phyloP scores from a whole-genome alignment of 306 rosid genomes.

The Quercus berberidifolia region DNA sequence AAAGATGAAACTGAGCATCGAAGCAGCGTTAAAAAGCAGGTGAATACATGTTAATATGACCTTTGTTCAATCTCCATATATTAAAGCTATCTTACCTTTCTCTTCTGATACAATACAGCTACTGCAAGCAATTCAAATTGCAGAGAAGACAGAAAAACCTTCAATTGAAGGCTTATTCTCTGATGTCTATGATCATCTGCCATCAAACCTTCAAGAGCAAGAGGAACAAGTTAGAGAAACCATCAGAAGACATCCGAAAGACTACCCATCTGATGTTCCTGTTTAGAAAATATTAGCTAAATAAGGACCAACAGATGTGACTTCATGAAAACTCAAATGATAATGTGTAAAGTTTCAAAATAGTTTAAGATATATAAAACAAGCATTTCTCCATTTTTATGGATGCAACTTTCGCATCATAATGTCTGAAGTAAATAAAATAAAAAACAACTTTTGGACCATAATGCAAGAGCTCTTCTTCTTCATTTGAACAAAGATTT shows the following conservation, averaged over 20 bases:
- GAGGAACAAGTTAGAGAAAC: conserved; percentile 43
- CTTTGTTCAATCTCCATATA: background rate
- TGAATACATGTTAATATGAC: background rate
- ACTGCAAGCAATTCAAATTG: conserved; percentile 51
- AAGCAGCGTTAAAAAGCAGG: conserved; percentile 55
- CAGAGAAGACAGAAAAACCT: conserved; percentile 66
- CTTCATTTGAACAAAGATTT: too few species aligned
- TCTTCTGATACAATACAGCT: conserved; percentile 35
- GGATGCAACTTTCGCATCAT: background rate
- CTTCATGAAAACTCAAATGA: background rate
- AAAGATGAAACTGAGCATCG: conserved; percentile 47
- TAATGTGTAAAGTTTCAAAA: background rate
- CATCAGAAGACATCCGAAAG: conserved; percentile 38
- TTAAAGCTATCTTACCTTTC: conserved; percentile 5
- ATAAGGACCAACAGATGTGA: background rate
- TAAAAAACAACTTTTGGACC: too few species aligned
- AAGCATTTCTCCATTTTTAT: background rate
- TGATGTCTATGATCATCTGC: conserved; percentile 55
- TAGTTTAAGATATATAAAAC: background rate
- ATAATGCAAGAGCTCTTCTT: too few species aligned
- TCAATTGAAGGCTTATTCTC: conserved; percentile 48
- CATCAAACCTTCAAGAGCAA: conserved; percentile 63
- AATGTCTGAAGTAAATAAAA: background rate
- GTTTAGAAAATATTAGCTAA: conserved; percentile 23
- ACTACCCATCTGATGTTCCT: conserved; percentile 67